phyloP scores from a whole-genome alignment of 208 protist genomes.

The Angomonas deanei region DNA sequence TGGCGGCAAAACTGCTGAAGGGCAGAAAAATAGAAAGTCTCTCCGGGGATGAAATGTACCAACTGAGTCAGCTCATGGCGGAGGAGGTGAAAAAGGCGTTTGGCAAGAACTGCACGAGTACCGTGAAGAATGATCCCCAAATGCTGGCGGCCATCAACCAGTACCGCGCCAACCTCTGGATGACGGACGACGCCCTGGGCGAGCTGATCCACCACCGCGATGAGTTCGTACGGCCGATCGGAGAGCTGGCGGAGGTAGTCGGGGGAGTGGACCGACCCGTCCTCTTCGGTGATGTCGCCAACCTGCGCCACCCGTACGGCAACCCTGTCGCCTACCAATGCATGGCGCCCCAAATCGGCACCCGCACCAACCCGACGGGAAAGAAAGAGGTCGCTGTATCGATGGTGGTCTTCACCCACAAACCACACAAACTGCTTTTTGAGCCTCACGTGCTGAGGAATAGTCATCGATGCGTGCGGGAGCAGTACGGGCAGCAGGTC shows the following conservation, averaged over 20 bases:
- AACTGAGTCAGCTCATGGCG: constrained; percentile 53
- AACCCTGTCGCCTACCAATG: constrained; percentile 77
- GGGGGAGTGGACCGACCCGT: constrained; percentile 65
- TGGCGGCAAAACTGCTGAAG: constrained; percentile 23
- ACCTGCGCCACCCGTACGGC: constrained; percentile 71
- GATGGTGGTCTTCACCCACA: constrained; percentile 72
- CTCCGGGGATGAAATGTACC: constrained; percentile 62
- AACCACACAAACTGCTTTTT: constrained; percentile 34
- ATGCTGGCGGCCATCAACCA: constrained; percentile 78
- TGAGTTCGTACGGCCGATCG: constrained; percentile 25
- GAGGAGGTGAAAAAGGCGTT: constrained; percentile 30
- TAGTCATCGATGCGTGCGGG: constrained; percentile 60
- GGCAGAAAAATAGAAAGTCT: constrained; percentile 50
- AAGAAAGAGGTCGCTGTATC: constrained; percentile 29
- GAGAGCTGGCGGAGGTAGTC: constrained; percentile 42
- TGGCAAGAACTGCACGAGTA: constrained; percentile 52
- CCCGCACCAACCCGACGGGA: constrained; percentile 43
- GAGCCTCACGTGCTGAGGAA: constrained; percentile 54
- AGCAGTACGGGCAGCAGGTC: constrained; percentile 59
- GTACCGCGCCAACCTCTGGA: constrained; percentile 83
- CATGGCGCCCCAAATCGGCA: constrained; percentile 72
- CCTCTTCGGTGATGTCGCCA: constrained; percentile 68
- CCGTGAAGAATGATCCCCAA: constrained; percentile 65
- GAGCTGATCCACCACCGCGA: constrained; percentile 25
- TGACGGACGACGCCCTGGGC: constrained; percentile 57